Base-by-base conservation (phyloP, 2,329 filamentous ascomycete species). In the Byssoonygena ceratinophila region DNA sequence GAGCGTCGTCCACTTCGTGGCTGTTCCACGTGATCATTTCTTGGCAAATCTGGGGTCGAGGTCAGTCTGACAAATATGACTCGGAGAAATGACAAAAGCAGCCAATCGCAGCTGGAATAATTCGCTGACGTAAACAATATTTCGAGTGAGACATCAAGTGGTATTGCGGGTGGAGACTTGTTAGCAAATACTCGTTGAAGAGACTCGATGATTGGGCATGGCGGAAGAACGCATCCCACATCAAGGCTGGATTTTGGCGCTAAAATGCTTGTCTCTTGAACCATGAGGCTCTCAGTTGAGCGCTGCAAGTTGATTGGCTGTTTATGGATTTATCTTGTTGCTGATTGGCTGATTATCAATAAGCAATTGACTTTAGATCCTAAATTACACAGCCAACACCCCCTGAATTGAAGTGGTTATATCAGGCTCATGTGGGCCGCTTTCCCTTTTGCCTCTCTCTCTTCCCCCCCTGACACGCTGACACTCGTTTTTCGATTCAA, bases 221-320 rank as follows among this genome's bases (percentile, higher is more conserved):
- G 2, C 9, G n/a, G 12, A 14, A n/a, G 18, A 27, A 48, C 4
- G 1, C 4, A n/a, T 14, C 22, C 22, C 3, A 4, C 27, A 25
- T 9, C 2, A 46, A 22, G 14, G 14, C 7, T 31, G 22, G 2
- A 14, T 12, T 11, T 12, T 20, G 4, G 36, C 46, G 3, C 16
- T 39, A 29, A 40, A 49, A 49, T 39, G 46, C 46, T 49, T 49
- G 36, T 37, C 11, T 46, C 5, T n/a, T 46, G 37, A 40, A 40
- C 36, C 36, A 39, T 20, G 36, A 14, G 36, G 5, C 27, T 31
- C 31, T 34, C 14, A 14, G 32, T 11, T 5, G 14, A 7, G 7
- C 8, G 14, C 14, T 7, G 14, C 7, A 34, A 5, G 5, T 12
- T 34, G 32, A n/a, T 34, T 34, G 18, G 32, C 14, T 34, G 14